Percentiles rank a stretch among this genome's conserved stretches.
phyloP scores from a whole-genome alignment of 257 asterid genomes.

The Echium plantagineum region DNA sequence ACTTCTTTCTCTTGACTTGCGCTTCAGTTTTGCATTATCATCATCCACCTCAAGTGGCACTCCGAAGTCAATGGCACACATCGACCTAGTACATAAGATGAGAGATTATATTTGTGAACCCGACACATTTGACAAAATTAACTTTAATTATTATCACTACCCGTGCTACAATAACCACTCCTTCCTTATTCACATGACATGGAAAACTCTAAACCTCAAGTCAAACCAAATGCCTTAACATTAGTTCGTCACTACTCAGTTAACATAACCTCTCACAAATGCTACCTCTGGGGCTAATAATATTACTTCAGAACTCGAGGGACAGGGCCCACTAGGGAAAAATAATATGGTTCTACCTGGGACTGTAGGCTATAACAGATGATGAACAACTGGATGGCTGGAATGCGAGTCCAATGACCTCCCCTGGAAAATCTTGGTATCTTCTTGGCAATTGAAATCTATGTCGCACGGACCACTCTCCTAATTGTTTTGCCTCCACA shows the following conservation, averaged over 20 bases:
- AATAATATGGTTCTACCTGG: slow-evolving; percentile 39
- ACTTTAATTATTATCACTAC: background rate
- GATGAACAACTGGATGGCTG: slow-evolving; percentile 61
- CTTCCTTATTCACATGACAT: background rate
- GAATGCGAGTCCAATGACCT: slow-evolving; percentile 88
- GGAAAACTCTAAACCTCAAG: background rate
- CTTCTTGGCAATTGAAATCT: slow-evolving; percentile 72
- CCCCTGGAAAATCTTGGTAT: slow-evolving; percentile 97
- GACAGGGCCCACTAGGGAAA: too few species aligned
- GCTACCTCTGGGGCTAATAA: background rate
- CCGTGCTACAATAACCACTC: background rate
- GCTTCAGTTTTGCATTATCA: slow-evolving; percentile 47
- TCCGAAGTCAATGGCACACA: slow-evolving; percentile 16
- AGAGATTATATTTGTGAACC: background rate
- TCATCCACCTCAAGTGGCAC: slow-evolving; percentile 24
- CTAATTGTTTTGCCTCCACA: slow-evolving; percentile 89
- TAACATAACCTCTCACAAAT: background rate
- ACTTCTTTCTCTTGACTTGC: slow-evolving; percentile 45
- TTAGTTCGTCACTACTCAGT: too few species aligned
- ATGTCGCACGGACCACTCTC: slow-evolving; percentile 79
- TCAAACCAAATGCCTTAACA: too few species aligned
- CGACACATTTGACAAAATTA: background rate
- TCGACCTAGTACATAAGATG: slow-evolving; percentile 17
- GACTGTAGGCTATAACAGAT: slow-evolving; percentile 73
- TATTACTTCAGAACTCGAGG: background rate